Conservation (phyloP, 257 asterid genomes). For the Nicotiana tomentosiformis region DNA sequence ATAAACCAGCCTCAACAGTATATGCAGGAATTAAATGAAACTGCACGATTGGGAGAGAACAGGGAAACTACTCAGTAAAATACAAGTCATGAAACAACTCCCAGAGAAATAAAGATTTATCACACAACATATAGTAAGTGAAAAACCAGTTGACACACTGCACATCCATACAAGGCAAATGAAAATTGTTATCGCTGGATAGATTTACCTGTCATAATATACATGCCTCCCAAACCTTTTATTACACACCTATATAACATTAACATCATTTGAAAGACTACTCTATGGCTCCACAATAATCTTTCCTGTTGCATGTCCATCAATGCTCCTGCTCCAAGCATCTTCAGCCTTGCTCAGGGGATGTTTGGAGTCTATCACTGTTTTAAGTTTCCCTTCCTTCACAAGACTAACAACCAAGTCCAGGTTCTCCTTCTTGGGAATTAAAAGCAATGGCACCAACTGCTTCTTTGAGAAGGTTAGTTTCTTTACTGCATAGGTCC, state of each 20-base stretch:
- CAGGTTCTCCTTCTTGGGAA: constrained; percentile 29
- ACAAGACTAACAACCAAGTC: constrained; percentile 44
- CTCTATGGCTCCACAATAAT: constrained; percentile 35
- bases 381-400: constrained; percentile 60
- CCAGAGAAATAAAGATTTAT: too few relatives aligned
- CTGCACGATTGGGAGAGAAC: too few relatives aligned
- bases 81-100: too few relatives aligned
- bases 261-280: not conserved
- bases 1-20: too few relatives aligned
- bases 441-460: constrained; percentile 26
- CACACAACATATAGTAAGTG: not conserved
- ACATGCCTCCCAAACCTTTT: not conserved
- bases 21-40: too few relatives aligned
- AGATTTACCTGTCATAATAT: not conserved
- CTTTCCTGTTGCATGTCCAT: constrained; percentile 77
- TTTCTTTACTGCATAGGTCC: constrained; percentile 36
- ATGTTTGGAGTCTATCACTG: constrained; percentile 41
- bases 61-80: too few relatives aligned
- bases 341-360: constrained; percentile 43
- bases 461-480: constrained; percentile 42
- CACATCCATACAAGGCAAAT: not conserved
- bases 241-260: not conserved
- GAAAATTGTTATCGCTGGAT: not conserved
- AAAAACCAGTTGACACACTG: not conserved
- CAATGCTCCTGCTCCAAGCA: constrained; percentile 54